phyloP scores from a whole-genome alignment of 805 yeast genomes.

The Hanseniaspora taiwanica region DNA sequence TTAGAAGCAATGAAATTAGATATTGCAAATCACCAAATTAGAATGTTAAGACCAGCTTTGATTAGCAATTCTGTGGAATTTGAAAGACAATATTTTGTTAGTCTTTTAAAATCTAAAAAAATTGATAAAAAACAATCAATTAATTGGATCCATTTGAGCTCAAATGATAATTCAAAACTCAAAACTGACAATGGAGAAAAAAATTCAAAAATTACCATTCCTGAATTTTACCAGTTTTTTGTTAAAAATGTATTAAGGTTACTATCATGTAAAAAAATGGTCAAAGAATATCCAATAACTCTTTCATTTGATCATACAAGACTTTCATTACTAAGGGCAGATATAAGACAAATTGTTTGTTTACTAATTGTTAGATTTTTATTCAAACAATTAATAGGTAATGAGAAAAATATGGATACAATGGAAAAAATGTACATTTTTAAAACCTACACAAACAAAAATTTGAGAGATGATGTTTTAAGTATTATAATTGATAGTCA shows the following conservation, averaged over 20 bases:
- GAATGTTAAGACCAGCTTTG: slow-evolving; percentile 70
- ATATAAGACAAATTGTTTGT: slow-evolving; percentile 74
- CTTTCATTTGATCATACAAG: slow-evolving; percentile 77
- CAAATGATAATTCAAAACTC: slow-evolving; percentile 16
- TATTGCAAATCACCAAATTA: slow-evolving; percentile 87
- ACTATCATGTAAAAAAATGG: slow-evolving; percentile 69
- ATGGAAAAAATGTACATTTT: slow-evolving; percentile 24
- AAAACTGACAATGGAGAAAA: slow-evolving; percentile 6
- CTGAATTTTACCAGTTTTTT: slow-evolving; percentile 27
- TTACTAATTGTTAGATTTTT: slow-evolving; percentile 59
- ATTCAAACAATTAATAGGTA: slow-evolving; percentile 51
- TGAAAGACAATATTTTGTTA: slow-evolving; percentile 67
- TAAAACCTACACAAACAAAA: slow-evolving; percentile 27
- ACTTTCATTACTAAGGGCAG: slow-evolving; percentile 65
- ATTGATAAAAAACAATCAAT: slow-evolving; percentile 46
- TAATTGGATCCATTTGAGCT: slow-evolving; percentile 44
- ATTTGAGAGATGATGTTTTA: slow-evolving; percentile 55
- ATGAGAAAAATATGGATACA: slow-evolving; percentile 14
- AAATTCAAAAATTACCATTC: slow-evolving; percentile 8
- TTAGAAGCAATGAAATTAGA: slow-evolving; percentile 91
- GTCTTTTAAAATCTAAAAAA: slow-evolving; percentile 34
- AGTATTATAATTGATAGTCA: slow-evolving; percentile 75
- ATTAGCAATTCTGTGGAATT: slow-evolving; percentile 80
- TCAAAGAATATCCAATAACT: slow-evolving; percentile 69
- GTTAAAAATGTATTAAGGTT: slow-evolving; percentile 46